Percentiles rank a stretch among this genome's conserved stretches.
phyloP scores from a whole-genome alignment of 2,329 filamentous ascomycete species.

The Colletotrichum sp. region DNA sequence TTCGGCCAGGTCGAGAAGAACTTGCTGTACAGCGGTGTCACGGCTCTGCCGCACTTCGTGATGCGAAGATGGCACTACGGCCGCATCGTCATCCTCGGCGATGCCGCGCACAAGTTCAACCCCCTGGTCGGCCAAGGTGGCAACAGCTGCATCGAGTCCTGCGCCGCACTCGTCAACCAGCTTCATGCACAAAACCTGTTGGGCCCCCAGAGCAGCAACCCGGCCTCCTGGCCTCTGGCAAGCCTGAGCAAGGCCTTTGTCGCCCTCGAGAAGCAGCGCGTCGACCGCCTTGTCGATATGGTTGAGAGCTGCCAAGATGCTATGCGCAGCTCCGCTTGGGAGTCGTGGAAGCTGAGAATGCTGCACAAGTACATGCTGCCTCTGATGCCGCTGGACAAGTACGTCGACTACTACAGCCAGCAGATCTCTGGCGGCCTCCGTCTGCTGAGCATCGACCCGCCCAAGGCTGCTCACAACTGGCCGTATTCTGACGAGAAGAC shows the following conservation, averaged over 20 bases:
- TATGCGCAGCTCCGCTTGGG: slow-evolving; percentile 9
- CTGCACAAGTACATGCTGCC: slow-evolving; percentile 1
- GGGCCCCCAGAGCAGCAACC: neutral
- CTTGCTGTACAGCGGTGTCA: slow-evolving; percentile 11
- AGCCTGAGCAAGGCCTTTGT: neutral
- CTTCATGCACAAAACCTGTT: slow-evolving; percentile 4
- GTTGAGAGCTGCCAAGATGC: slow-evolving; percentile 11
- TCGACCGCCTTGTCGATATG: neutral
- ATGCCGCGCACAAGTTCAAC: slow-evolving; percentile 39
- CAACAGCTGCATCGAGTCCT: slow-evolving; percentile 32
- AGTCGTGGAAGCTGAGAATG: neutral
- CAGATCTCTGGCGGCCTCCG: neutral
- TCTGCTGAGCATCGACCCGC: neutral
- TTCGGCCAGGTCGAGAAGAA: neutral
- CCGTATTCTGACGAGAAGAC: slow-evolving; percentile 9
- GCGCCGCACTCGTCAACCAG: slow-evolving; percentile 28
- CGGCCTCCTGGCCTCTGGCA: neutral
- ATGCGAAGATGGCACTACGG: slow-evolving; percentile 32
- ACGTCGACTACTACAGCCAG: slow-evolving; percentile 9
- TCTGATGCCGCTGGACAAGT: neutral
- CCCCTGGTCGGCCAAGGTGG: slow-evolving; percentile 32
- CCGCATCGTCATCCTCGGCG: slow-evolving; percentile 36
- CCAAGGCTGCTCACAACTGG: neutral
- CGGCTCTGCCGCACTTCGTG: slow-evolving; percentile 15
- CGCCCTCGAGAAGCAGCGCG: slow-evolving; percentile 1